These are phyloP conservation scores for Ascoidea rubescens DNA, from an alignment of 805 yeast genomes.

Conservation along the genomic window DNA sequence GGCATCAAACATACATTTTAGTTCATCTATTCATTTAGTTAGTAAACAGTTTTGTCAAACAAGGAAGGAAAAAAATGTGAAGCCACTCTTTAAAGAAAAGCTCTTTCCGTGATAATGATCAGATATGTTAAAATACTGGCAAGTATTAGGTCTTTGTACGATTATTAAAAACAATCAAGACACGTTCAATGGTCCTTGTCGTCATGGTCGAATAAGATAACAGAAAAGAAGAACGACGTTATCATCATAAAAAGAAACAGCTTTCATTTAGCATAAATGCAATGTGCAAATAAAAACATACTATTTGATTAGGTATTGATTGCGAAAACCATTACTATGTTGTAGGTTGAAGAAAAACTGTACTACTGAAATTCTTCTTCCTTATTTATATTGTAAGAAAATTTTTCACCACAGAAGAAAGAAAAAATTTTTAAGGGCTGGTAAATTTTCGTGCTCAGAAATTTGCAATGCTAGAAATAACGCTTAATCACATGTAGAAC, in stretches of 20 bases:
- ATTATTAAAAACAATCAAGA: slow-evolving; percentile 11
- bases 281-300: not conserved
- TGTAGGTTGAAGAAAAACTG: too few relatives aligned
- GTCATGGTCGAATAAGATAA: slow-evolving; percentile 25
- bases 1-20: not conserved
- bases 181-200: slow-evolving; percentile 21
- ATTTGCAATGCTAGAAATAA: too few relatives aligned
- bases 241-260: slow-evolving; percentile 16
- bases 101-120: slow-evolving; percentile 3
- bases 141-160: slow-evolving; percentile 17
- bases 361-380: too few relatives aligned
- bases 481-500: too few relatives aligned
- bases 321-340: too few relatives aligned
- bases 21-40: not conserved
- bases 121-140: slow-evolving; percentile 23
- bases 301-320: not conserved
- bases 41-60: not conserved
- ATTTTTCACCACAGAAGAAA: too few relatives aligned
- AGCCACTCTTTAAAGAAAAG: not conserved
- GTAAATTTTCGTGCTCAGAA: too few relatives aligned
- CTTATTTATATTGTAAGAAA: too few relatives aligned
- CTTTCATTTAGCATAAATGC: not conserved
- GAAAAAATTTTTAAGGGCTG: too few relatives aligned
- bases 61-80: not conserved
- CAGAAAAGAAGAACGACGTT: slow-evolving; percentile 20